These are phyloP conservation scores for Xerocomellus intermedius DNA, from an alignment of 768 basidiomycete species.

Conservation along the genomic window DNA sequence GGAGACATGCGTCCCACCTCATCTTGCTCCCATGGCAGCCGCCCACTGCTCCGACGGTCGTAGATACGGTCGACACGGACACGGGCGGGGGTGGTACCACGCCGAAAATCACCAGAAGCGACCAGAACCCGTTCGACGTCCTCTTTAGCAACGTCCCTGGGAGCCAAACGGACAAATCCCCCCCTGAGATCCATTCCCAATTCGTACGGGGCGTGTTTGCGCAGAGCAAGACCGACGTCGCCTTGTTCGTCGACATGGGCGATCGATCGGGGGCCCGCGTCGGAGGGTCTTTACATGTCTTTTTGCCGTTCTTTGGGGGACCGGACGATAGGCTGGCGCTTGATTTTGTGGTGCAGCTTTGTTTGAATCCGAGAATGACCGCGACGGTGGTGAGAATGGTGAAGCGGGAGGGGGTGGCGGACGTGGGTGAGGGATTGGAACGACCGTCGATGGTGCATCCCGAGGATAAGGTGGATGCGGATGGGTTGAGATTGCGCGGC, in stretches of 20 bases:
- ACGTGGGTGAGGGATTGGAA: conserved; percentile 18
- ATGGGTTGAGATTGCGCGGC: not conserved
- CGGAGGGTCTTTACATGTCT: conserved; percentile 57
- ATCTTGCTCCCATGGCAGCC: conserved; percentile 83
- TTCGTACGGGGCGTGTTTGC: conserved; percentile 83
- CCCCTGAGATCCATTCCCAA: conserved; percentile 29
- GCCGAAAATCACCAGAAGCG: conserved; percentile 15
- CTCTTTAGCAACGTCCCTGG: conserved; percentile 43
- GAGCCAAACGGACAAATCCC: conserved; percentile 22
- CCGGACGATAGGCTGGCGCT: conserved; percentile 89
- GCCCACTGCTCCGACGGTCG: conserved; percentile 24
- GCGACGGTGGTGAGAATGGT: conserved; percentile 74
- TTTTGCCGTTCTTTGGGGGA: conserved; percentile 92
- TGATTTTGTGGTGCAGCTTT: conserved; percentile 82
- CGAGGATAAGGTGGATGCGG: not conserved
- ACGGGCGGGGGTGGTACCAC: not conserved
- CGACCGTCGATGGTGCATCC: conserved; percentile 27
- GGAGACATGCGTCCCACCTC: conserved; percentile 59
- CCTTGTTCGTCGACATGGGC: conserved; percentile 75
- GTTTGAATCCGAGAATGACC: conserved; percentile 58
- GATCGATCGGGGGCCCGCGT: conserved; percentile 24
- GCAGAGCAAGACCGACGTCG: conserved; percentile 71
- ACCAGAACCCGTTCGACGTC: conserved; percentile 67
- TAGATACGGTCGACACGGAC: not conserved
- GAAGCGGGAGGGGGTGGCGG: conserved; percentile 42